Evolutionary conservation across 768 basidiomycete genomes (phyloP).

Genomic region (Rhodocollybia butyracea): DNA sequence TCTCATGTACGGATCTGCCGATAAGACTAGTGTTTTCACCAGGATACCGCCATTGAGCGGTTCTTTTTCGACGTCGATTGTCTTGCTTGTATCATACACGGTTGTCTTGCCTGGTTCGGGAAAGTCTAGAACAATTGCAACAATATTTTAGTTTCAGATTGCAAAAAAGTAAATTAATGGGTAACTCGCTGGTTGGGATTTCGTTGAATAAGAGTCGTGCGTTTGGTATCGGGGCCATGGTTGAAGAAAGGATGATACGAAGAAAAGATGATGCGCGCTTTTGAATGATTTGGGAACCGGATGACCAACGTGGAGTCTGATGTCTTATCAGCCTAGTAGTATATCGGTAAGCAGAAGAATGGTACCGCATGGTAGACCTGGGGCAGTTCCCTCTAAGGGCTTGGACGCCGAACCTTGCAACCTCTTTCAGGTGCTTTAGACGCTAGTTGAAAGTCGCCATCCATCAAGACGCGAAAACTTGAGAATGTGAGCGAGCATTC

Average conservation of each 20-base stretch:
- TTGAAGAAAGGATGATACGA: neutral
- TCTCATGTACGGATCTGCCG: slow-evolving; percentile 35
- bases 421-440: too few species aligned
- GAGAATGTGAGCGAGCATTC: too few species aligned
- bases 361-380: too few species aligned
- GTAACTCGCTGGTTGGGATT: slow-evolving; percentile 18
- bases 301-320: too few species aligned
- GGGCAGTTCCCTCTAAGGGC: too few species aligned
- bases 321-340: too few species aligned
- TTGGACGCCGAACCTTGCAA: too few species aligned
- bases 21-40: slow-evolving; percentile 34
- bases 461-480: too few species aligned
- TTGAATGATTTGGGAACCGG: neutral
- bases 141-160: neutral
- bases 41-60: slow-evolving; percentile 31
- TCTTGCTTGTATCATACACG: slow-evolving; percentile 24
- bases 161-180: neutral
- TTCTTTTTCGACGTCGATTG: slow-evolving; percentile 35
- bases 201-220: slow-evolving; percentile 23
- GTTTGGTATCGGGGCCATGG: slow-evolving; percentile 18
- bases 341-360: too few species aligned
- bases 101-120: slow-evolving; percentile 29
- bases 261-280: neutral
- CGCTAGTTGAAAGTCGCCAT: too few species aligned
- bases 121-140: slow-evolving; percentile 10